phyloP scores from a whole-genome alignment of 2,329 filamentous ascomycete genomes.

The Torrubiella hemipterigena region DNA sequence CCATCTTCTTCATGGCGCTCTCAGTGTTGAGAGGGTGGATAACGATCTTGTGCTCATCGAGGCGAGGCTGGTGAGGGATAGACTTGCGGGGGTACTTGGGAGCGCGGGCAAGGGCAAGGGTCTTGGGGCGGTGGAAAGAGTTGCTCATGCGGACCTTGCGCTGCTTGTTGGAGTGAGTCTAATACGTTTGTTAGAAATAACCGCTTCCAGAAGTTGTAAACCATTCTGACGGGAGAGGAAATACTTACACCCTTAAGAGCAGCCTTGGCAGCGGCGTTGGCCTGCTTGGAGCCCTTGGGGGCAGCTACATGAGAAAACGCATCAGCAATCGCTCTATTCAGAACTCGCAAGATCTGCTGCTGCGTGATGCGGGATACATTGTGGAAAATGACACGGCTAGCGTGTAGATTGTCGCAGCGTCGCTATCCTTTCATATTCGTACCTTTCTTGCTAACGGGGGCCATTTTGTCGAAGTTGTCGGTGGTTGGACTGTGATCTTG shows the following conservation, averaged over 20 bases:
- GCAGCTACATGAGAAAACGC: constrained; percentile 43
- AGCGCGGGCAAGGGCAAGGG: constrained; percentile 74
- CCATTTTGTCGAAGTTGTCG: too few relatives aligned
- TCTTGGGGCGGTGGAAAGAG: constrained; percentile 97
- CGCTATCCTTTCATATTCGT: constrained; percentile 13
- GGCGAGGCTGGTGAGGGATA: constrained; percentile 75
- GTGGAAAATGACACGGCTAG: constrained; percentile 1
- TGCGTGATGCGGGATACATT: constrained; percentile 43
- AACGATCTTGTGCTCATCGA: constrained; percentile 97
- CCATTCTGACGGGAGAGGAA: constrained; percentile 4
- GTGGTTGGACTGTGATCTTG: too few relatives aligned
- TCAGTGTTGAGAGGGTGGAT: constrained; percentile 98
- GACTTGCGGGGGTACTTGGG: constrained; percentile 98
- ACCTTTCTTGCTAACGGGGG: constrained; percentile 24
- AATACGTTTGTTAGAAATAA: too few relatives aligned
- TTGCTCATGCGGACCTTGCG: constrained; percentile 86
- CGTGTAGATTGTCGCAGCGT: constrained; percentile 1
- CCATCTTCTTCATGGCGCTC: constrained; percentile 99
- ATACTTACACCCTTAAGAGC: constrained; percentile 85
- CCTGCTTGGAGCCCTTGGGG: constrained; percentile 66
- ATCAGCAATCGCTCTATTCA: constrained; percentile 63
- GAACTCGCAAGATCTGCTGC: constrained; percentile 70
- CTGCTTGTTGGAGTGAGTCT: constrained; percentile 63
- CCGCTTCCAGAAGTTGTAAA: too few relatives aligned
- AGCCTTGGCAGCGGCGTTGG: constrained; percentile 88